Base-by-base conservation (phyloP, 768 basidiomycete genomes). In the Leucocoprinus sp. region DNA sequence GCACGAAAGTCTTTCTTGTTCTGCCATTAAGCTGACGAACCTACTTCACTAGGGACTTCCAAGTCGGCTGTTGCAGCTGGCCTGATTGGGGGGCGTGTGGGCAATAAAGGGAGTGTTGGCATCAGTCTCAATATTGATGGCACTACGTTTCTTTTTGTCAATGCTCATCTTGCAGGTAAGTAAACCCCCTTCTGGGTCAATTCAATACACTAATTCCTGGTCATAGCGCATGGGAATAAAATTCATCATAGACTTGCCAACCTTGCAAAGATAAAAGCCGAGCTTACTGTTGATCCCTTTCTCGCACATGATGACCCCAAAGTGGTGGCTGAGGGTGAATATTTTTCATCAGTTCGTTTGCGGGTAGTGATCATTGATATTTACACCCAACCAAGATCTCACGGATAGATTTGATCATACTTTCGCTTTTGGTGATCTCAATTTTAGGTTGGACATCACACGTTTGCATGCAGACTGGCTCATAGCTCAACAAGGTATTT, bases 391-490 rank as follows among this genome's bases (percentile, higher is more conserved):
- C 33, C 21, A 29, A 81, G 91, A 95, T 57, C 63, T 91, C 37
- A 90, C 88, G 0, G 91, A 95, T 55, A 79, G 75, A 53, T 96
- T 93, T 55, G 93, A 97, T 59, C 82, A 82, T 50, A 78, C 85
- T 0, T 96, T 95, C 60, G 71, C 93, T 35, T 88, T 80, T 54
- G 93, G 93, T 2, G 93, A 96, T 60, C 75, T 93, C 38, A 97
- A 95, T 61, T 96, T 96, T 57, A 75, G 93, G 26, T 65, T 96
- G 39, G 83, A 93, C 52, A 78, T 96, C 36, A 84, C 92, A 5
- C 76, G 93, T 14, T 64, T 93, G 9, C 93, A 97, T 57, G 93
- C 93, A 3, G 93, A 97, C 62, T 96, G 93, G 92, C 68, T 97
- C 3, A 80, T 93, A 49, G 78, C 87, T 19, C 76, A 79, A 27